These are phyloP conservation scores for Chlamydomonas sp. DNA, from an alignment of 139 green algal genomes.

Conservation along the genomic window DNA sequence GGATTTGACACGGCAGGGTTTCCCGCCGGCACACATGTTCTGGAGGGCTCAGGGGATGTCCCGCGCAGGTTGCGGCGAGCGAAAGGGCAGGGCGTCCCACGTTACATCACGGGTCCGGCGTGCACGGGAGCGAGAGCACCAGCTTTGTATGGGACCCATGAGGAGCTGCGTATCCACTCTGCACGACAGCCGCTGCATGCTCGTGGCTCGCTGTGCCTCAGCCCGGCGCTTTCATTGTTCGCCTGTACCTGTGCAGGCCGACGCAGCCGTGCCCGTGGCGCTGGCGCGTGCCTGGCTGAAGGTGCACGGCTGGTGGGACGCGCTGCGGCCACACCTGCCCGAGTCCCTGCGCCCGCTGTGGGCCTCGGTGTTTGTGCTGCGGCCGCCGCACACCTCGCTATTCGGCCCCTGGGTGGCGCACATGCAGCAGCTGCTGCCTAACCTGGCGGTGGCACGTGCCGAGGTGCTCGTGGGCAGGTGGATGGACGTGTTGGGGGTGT, in stretches of 20 bases:
- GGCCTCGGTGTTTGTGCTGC: slow-evolving; percentile 21
- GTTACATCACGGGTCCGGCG: too few relatives aligned
- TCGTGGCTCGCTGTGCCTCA: neutral
- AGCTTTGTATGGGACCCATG: too few relatives aligned
- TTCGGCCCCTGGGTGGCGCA: slow-evolving; percentile 24
- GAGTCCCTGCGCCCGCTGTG: neutral
- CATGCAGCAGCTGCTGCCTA: slow-evolving; percentile 7
- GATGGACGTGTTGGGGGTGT: slow-evolving; percentile 15
- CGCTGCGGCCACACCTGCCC: slow-evolving; percentile 28
- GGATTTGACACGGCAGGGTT: too few relatives aligned
- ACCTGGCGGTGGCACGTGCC: neutral
- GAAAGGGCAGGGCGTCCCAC: neutral
- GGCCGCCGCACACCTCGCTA: slow-evolving; percentile 41
- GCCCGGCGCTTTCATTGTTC: too few relatives aligned
- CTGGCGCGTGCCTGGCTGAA: slow-evolving; percentile 55
- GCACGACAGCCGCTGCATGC: neutral
- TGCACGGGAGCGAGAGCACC: too few relatives aligned
- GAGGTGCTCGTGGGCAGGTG: slow-evolving; percentile 30
- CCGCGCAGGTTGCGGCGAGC: neutral
- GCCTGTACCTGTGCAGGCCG: slow-evolving; percentile 1
- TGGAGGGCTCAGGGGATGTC: too few relatives aligned
- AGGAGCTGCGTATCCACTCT: too few relatives aligned
- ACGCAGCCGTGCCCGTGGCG: slow-evolving; percentile 53
- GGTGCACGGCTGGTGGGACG: slow-evolving; percentile 50
- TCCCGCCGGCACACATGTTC: too few relatives aligned